phyloP scores from a whole-genome alignment of 2,329 filamentous ascomycete species.

The Zymoseptoria crescenta region DNA sequence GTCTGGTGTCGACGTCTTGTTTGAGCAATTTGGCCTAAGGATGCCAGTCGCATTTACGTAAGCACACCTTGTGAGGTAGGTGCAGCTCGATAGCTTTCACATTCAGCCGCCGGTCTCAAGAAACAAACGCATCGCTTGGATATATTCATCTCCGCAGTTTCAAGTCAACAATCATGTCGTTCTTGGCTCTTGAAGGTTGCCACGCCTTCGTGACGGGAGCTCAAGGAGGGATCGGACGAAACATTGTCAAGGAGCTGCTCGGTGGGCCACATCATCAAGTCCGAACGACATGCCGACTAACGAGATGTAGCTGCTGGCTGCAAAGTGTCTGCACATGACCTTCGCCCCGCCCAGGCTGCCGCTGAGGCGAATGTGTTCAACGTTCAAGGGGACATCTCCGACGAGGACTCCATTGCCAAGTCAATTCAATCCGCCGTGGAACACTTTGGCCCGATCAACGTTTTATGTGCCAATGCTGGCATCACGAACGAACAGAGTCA shows the following conservation, averaged over 20 bases:
- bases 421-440: conserved; percentile 35
- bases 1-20: too few species aligned
- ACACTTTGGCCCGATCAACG: conserved; percentile 45
- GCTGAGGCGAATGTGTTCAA: conserved; percentile 33
- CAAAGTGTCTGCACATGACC: conserved; percentile 48
- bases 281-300: neutral
- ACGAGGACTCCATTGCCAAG: conserved; percentile 38
- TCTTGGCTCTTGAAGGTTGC: conserved; percentile 40
- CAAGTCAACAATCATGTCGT: conserved; percentile 31
- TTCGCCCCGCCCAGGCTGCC: conserved; percentile 32
- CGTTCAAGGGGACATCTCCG: conserved; percentile 42
- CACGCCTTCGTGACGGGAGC: conserved; percentile 51
- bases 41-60: neutral
- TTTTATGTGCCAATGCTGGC: conserved; percentile 47
- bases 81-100: neutral
- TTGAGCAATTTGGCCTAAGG: too few species aligned
- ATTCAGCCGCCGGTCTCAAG: neutral
- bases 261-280: conserved; percentile 30
- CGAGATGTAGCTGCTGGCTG: conserved; percentile 41
- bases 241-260: conserved; percentile 46
- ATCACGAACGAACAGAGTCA: conserved; percentile 44
- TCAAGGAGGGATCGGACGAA: conserved; percentile 44
- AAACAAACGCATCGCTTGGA: neutral
- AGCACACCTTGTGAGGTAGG: neutral
- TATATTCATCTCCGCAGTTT: neutral